Conservation (phyloP, 805 yeast species). For the Yueomyces sp. region DNA sequence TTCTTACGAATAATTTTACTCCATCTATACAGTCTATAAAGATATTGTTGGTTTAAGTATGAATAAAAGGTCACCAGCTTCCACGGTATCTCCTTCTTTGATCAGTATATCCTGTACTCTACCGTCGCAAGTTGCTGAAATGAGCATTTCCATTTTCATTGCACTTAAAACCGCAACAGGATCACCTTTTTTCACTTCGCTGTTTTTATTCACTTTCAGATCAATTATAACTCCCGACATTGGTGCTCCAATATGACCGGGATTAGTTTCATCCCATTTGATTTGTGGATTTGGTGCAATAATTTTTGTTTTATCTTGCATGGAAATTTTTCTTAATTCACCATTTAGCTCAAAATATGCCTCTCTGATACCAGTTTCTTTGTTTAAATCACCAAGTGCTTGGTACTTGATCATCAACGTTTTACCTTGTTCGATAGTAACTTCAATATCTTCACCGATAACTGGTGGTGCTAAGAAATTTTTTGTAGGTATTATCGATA, state of each 20-base stretch:
- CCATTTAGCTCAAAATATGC: constrained; percentile 96
- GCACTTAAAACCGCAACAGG: constrained; percentile 86
- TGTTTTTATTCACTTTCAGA: constrained; percentile 73
- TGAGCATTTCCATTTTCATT: constrained; percentile 99
- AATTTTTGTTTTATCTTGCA: constrained; percentile 74
- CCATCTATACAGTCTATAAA: not conserved
- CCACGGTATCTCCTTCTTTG: constrained; percentile 88
- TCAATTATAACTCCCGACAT: constrained; percentile 98
- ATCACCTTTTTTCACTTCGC: constrained; percentile 87
- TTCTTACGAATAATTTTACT: not conserved
- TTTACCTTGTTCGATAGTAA: constrained; percentile 89
- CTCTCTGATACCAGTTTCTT: constrained; percentile 79
- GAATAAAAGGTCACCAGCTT: constrained; percentile 76
- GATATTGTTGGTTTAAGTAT: constrained; percentile 26
- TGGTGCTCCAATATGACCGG: constrained; percentile 92
- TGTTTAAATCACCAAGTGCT: constrained; percentile 80
- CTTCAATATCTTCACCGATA: constrained; percentile 73
- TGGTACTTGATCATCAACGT: constrained; percentile 75
- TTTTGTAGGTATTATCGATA: constrained; percentile 84
- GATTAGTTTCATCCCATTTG: constrained; percentile 48
- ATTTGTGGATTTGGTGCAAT: constrained; percentile 44
- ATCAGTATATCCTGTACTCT: constrained; percentile 59
- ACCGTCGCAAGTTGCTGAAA: constrained; percentile 81
- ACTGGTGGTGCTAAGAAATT: constrained; percentile 76
- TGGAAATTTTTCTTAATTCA: constrained; percentile 89